Conservation (phyloP, 108 stramenopile species). For the Cyclotella choctawhatcheeana region DNA sequence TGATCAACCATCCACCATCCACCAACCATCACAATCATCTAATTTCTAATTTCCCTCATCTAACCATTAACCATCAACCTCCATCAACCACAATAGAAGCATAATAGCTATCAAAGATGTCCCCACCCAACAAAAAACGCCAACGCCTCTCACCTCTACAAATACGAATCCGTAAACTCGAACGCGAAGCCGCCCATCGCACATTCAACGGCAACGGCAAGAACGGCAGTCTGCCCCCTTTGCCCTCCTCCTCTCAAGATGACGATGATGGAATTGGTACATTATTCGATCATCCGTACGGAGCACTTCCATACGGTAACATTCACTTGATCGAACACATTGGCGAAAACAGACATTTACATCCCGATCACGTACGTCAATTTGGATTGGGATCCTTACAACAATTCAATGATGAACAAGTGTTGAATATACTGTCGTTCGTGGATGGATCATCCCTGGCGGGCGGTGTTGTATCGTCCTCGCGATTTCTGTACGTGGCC, state of each 20-base stretch:
- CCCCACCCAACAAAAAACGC: constrained; percentile 14
- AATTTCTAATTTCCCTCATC: no score
- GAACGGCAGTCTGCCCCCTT: constrained; percentile 37
- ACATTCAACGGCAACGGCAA: constrained; percentile 40
- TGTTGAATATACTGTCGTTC: constrained; percentile 61
- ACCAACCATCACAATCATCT: no score
- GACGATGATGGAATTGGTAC: constrained; percentile 39
- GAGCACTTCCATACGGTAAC: constrained; percentile 79
- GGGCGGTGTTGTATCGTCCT: constrained; percentile 48
- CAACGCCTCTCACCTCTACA: constrained; percentile 21
- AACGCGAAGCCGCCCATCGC: constrained; percentile 40
- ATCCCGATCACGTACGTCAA: constrained; percentile 34
- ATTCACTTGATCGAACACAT: constrained; percentile 47
- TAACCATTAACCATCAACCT: no score
- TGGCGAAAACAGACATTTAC: no score
- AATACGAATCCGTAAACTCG: constrained; percentile 26
- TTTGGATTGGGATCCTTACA: constrained; percentile 30
- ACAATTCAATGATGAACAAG: constrained; percentile 56
- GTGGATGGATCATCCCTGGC: constrained; percentile 60
- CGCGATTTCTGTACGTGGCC: constrained; percentile 75
- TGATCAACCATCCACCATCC: no score
- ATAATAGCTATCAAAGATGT: constrained; percentile 1
- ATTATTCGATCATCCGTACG: constrained; percentile 73
- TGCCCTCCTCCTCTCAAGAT: constrained; percentile 27
- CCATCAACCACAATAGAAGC: not conserved